A percentile compares a stretch with the other conserved stretches of the same genome.
These are phyloP conservation scores for Nitzschia palea DNA, from an alignment of 108 stramenopile genomes.

Conservation along the genomic window DNA sequence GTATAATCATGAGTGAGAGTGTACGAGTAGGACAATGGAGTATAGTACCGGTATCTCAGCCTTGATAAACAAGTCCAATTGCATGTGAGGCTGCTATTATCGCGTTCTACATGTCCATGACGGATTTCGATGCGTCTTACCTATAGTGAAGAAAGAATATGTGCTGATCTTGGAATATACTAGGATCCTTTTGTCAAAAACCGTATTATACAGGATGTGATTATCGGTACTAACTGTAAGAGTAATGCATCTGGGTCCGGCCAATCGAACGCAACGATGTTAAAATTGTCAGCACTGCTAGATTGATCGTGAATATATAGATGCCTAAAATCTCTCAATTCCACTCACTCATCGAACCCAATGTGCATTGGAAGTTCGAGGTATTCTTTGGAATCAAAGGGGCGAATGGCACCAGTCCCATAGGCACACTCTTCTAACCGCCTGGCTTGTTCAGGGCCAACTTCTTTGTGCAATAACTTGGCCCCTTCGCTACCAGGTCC, in stretches of 20 bases:
- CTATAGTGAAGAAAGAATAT: background rate
- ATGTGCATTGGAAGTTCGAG: conserved; percentile 57
- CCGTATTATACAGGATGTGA: too few species aligned
- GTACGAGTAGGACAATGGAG: background rate
- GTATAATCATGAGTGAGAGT: too few species aligned
- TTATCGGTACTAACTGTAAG: too few species aligned
- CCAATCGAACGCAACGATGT: too few species aligned
- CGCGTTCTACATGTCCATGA: background rate
- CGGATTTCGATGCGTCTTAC: too few species aligned
- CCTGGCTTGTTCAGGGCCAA: conserved; percentile 17
- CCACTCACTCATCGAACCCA: conserved; percentile 67
- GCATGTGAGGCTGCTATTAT: background rate
- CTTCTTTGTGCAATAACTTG: conserved; percentile 36
- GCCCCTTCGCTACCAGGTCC: conserved; percentile 28
- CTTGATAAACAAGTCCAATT: background rate
- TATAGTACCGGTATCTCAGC: background rate
- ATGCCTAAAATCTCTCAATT: too few species aligned
- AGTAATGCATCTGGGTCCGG: too few species aligned
- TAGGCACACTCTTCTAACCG: conserved; percentile 57
- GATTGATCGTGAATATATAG: too few species aligned
- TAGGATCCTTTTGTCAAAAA: too few species aligned
- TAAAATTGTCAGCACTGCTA: too few species aligned
- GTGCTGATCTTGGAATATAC: too few species aligned
- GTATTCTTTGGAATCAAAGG: conserved; percentile 69
- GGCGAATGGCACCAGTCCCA: conserved; percentile 44